A percentile compares a stretch with the other conserved stretches of the same genome.
Conservation (phyloP, 192 early-diverging fungal species). For the Gonapodya sp. region DNA sequence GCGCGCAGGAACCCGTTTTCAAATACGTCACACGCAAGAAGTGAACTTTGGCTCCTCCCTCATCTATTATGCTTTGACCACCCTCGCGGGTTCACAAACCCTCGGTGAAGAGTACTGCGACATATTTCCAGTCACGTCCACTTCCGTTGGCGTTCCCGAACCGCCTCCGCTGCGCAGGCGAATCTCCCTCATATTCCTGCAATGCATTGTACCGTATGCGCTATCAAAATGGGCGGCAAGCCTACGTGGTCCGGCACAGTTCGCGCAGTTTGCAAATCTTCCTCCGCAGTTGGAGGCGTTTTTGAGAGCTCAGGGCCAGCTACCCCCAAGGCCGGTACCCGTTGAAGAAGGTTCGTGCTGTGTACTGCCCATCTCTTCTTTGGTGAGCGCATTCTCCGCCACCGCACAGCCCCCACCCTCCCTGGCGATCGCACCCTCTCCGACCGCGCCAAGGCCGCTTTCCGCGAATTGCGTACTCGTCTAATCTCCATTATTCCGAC, state of each 20-base stretch:
- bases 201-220: background rate
- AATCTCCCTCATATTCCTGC: background rate
- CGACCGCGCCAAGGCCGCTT: constrained; percentile 12
- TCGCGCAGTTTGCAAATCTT: background rate
- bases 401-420: constrained; percentile 17
- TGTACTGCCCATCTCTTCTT: constrained; percentile 18
- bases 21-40: background rate
- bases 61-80: background rate
- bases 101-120: constrained; percentile 95
- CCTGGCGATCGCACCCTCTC: constrained; percentile 17
- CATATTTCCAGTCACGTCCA: constrained; percentile 57
- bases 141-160: constrained; percentile 24
- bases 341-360: constrained; percentile 9
- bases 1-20: constrained; percentile 11
- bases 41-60: background rate
- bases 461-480: background rate
- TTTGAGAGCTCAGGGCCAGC: background rate
- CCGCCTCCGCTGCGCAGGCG: constrained; percentile 24
- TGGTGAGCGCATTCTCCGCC: constrained; percentile 34
- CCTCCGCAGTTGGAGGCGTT: background rate
- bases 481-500: constrained; percentile 12
- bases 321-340: background rate
- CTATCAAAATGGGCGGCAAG: background rate
- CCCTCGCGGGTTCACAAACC: constrained; percentile 59
- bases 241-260: background rate